These are phyloP conservation scores for Inga leiocalycina DNA, from an alignment of 306 rosid species.

Conservation along the genomic window DNA sequence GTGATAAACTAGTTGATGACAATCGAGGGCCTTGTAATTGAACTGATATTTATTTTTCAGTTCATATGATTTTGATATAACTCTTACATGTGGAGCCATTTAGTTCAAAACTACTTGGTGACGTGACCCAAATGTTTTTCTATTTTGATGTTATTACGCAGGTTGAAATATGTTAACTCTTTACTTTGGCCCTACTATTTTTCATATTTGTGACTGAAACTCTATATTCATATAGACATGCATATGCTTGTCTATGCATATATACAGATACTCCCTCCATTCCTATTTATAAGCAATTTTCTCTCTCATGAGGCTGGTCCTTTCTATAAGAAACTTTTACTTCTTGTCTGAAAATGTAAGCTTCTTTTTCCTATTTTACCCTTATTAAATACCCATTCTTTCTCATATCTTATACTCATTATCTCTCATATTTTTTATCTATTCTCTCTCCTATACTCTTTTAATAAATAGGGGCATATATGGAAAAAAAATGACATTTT, in stretches of 20 bases:
- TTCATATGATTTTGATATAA: background rate
- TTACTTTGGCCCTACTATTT: background rate
- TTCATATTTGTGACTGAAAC: too few relatives aligned
- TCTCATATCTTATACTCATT: too few relatives aligned
- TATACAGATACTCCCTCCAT: background rate
- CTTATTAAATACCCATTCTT: too few relatives aligned
- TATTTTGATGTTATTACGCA: background rate
- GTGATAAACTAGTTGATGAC: background rate
- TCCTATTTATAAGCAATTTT: too few relatives aligned
- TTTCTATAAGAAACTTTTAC: too few relatives aligned
- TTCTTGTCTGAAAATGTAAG: too few relatives aligned
- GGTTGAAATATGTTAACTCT: background rate
- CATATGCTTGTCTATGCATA: background rate
- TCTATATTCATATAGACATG: background rate
- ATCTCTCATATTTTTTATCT: too few relatives aligned
- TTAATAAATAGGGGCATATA: too few relatives aligned
- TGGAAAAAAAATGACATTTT: too few relatives aligned
- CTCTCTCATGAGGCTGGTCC: too few relatives aligned
- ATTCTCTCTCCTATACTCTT: too few relatives aligned
- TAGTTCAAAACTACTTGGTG: background rate
- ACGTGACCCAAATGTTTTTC: background rate
- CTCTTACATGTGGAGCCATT: background rate
- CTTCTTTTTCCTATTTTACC: too few relatives aligned
- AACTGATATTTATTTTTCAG: background rate
- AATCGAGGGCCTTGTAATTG: background rate